Evolutionary conservation across 2,329 filamentous ascomycete genomes (phyloP).

Genomic region (Fusarium continuum): DNA sequence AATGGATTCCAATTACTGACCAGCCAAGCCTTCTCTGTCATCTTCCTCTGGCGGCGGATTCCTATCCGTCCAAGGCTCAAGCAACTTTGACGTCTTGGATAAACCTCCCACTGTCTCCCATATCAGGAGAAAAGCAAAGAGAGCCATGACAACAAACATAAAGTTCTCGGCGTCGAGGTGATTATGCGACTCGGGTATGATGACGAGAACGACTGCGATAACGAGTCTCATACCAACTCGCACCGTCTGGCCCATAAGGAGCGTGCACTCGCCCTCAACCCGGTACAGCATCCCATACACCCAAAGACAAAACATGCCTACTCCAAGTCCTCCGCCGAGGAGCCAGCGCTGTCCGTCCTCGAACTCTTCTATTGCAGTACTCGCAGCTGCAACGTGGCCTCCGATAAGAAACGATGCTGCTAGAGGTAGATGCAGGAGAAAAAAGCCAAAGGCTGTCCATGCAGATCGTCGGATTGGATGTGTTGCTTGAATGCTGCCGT

Average conservation of each 20-base stretch:
- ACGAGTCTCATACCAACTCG: constrained; percentile 50
- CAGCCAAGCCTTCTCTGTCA: constrained; percentile 27
- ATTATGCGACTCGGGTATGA: constrained; percentile 50
- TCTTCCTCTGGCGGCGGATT: constrained; percentile 43
- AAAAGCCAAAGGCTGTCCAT: constrained; percentile 56
- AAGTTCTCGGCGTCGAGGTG: constrained; percentile 47
- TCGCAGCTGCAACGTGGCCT: constrained; percentile 56
- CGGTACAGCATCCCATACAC: constrained; percentile 54
- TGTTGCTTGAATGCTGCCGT: constrained; percentile 54
- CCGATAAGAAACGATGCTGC: constrained; percentile 57
- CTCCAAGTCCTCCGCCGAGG: constrained; percentile 56
- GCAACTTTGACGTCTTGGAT: constrained; percentile 43
- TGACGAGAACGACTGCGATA: constrained; percentile 45
- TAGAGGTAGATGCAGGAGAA: constrained; percentile 56
- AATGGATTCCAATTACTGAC: neutral
- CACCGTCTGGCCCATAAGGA: constrained; percentile 48
- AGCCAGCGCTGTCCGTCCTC: constrained; percentile 57
- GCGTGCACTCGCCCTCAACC: constrained; percentile 48
- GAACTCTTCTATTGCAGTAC: constrained; percentile 51
- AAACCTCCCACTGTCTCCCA: constrained; percentile 56
- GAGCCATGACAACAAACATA: constrained; percentile 54
- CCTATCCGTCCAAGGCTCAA: constrained; percentile 48
- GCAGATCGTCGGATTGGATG: constrained; percentile 58
- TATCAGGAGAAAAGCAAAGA: constrained; percentile 53
- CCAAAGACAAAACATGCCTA: constrained; percentile 57